Evolutionary conservation across 1,284 basidiomycete genomes (phyloP).

Genomic region (Termitomyces sp.): DNA sequence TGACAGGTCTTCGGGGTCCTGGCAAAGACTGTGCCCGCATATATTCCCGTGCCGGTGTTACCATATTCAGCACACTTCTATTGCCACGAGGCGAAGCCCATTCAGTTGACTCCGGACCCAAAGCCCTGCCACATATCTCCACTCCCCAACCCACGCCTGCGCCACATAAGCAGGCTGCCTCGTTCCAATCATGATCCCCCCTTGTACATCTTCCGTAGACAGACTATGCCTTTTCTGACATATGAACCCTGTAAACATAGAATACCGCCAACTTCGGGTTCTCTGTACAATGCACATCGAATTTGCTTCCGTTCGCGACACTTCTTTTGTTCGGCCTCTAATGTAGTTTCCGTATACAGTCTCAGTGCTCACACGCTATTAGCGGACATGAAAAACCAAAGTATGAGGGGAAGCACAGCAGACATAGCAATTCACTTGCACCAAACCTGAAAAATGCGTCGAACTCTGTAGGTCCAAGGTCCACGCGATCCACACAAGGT

Average conservation of each 20-base stretch:
- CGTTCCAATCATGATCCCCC: neutral
- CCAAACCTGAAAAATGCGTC: neutral
- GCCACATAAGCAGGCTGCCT: constrained; percentile 9
- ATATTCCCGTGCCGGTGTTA: neutral
- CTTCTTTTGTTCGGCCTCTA: constrained; percentile 1
- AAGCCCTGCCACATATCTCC: neutral
- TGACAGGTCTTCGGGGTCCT: constrained; percentile 13
- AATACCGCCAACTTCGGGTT: constrained; percentile 5
- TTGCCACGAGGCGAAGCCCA: constrained; percentile 3
- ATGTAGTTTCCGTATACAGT: constrained; percentile 3
- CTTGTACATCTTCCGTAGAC: neutral
- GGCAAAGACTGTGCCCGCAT: neutral
- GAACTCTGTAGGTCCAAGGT: neutral
- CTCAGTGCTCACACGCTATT: constrained; percentile 1
- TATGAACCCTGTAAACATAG: neutral
- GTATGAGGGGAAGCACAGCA: neutral
- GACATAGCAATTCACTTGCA: neutral
- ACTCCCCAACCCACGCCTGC: constrained; percentile 5
- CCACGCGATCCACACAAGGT: neutral
- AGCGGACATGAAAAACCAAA: neutral
- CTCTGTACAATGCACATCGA: too few relatives aligned
- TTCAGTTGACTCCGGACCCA: constrained; percentile 7
- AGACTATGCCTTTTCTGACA: neutral
- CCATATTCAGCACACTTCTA: neutral
- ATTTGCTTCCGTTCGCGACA: constrained; percentile 5